These are phyloP conservation scores for Breviolum minutum DNA, from an alignment of 73 alveolate species.

Conservation along the genomic window DNA sequence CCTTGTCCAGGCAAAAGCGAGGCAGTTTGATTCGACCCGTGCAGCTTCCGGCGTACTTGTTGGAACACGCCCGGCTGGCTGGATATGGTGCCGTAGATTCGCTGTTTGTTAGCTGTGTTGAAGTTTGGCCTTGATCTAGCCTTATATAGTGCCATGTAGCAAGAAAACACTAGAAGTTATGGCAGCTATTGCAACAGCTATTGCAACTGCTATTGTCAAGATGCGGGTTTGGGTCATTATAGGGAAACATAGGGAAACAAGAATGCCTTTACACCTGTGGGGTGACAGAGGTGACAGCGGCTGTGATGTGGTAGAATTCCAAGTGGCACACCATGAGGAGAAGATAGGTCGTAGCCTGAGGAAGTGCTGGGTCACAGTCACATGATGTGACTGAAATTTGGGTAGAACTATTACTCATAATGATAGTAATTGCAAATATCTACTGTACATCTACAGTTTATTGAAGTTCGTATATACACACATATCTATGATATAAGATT, in stretches of 20 bases:
- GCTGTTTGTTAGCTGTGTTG: not conserved
- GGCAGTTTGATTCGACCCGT: conserved; percentile 58
- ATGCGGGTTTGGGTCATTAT: too few species aligned
- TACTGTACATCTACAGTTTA: too few species aligned
- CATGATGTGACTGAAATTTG: too few species aligned
- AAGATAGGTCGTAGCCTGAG: conserved; percentile 39
- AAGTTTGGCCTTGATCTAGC: too few species aligned
- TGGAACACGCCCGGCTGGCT: conserved; percentile 42
- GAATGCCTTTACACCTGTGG: not conserved
- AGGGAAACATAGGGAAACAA: too few species aligned
- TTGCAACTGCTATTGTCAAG: too few species aligned
- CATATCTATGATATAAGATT: too few species aligned
- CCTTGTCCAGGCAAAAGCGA: conserved; percentile 28
- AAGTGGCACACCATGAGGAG: conserved; percentile 67
- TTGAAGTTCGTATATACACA: too few species aligned
- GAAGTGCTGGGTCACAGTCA: not conserved
- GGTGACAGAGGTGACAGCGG: not conserved
- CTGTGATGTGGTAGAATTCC: conserved; percentile 67
- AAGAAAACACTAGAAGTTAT: not conserved
- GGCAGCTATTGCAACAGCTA: too few species aligned
- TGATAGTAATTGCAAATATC: too few species aligned
- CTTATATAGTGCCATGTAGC: not conserved
- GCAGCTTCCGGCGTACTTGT: conserved; percentile 28
- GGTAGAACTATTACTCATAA: too few species aligned
- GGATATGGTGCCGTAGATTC: not conserved